Conservation (phyloP, 495 filamentous ascomycete species). For the Aspergillus biplanus region DNA sequence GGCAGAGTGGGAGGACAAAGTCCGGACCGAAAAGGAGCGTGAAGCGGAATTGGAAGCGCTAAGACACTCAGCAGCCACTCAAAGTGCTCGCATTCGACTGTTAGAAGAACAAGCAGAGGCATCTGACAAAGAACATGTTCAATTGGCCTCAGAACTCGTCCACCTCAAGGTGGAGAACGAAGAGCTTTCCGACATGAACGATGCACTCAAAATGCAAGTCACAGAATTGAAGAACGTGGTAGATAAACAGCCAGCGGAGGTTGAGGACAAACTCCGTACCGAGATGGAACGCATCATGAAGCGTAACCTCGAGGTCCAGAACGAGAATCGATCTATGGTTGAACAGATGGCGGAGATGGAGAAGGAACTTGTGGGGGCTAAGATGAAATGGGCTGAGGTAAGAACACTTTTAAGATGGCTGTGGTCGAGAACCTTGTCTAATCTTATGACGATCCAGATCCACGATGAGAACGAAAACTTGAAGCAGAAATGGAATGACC, state of each 20-base stretch:
- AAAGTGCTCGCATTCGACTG: conserved; percentile 71
- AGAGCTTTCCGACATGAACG: conserved; percentile 82
- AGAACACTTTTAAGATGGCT: conserved; percentile 3
- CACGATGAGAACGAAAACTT: conserved; percentile 76
- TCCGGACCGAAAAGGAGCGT: conserved; percentile 72
- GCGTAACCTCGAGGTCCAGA: conserved; percentile 90
- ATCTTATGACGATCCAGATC: conserved; percentile 27
- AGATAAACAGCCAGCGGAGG: conserved; percentile 85
- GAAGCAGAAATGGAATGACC: conserved; percentile 77
- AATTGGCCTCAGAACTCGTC: conserved; percentile 87
- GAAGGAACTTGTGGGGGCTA: conserved; percentile 87
- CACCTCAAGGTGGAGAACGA: conserved; percentile 92
- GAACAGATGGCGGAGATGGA: conserved; percentile 94
- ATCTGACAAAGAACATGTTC: conserved; percentile 90
- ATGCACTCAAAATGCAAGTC: conserved; percentile 80
- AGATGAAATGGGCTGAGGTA: conserved; percentile 96
- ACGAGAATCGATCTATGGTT: conserved; percentile 86
- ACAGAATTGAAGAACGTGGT: conserved; percentile 80
- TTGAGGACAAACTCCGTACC: conserved; percentile 76
- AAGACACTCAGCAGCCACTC: conserved; percentile 61
- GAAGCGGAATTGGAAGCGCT: conserved; percentile 82
- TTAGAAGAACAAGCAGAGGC: conserved; percentile 89
- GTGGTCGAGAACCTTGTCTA: conserved; percentile 16
- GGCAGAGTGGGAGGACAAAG: conserved; percentile 89
- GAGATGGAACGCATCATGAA: conserved; percentile 95